phyloP scores from a whole-genome alignment of 2,329 filamentous ascomycete species.

The Monosporascus ibericus region DNA sequence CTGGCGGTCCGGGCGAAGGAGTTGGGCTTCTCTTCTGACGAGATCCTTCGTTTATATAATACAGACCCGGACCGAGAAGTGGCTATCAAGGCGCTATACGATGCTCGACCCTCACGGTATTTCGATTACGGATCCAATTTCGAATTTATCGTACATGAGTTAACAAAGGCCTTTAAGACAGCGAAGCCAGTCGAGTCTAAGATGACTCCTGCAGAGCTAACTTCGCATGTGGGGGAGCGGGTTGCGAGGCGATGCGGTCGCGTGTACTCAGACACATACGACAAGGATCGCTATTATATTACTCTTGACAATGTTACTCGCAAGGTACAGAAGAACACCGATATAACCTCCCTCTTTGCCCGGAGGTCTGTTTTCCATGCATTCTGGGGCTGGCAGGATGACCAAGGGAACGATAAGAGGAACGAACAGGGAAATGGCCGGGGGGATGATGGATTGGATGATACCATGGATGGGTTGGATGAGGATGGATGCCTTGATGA shows the following conservation, averaged over 20 bases:
- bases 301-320: background rate
- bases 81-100: background rate
- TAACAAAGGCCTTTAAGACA: too few species aligned
- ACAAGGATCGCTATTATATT: background rate
- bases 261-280: background rate
- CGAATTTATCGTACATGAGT: background rate
- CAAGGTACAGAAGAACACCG: background rate
- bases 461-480: too few species aligned
- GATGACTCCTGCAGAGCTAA: background rate
- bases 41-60: background rate
- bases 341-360: background rate
- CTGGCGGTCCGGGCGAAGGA: too few species aligned
- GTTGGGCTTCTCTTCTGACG: background rate
- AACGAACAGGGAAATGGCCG: too few species aligned
- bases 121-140: background rate
- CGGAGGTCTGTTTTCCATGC: background rate
- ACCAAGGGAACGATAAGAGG: too few species aligned
- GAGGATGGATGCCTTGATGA: too few species aligned
- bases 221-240: background rate
- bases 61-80: conserved; percentile 1
- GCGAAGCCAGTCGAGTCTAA: too few species aligned
- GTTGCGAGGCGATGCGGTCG: background rate
- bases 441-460: too few species aligned
- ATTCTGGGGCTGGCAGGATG: background rate
- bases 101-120: background rate